Conservation (phyloP, 2,329 filamentous ascomycete species). For the Fusarium azukiicola region DNA sequence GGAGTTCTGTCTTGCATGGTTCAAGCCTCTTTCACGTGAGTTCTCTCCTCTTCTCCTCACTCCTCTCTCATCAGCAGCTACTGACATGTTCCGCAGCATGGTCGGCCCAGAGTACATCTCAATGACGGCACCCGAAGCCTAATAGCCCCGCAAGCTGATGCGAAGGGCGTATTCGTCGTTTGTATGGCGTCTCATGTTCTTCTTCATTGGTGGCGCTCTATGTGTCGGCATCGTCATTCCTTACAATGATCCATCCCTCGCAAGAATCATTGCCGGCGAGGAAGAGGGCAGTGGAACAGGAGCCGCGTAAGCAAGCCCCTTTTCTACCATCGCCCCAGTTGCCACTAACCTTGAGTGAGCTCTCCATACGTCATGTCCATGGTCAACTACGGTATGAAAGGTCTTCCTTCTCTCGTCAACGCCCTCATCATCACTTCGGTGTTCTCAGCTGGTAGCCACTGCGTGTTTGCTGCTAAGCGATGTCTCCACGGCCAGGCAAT, state of each 20-base stretch:
- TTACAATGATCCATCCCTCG: no score
- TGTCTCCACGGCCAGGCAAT: conserved; percentile 71
- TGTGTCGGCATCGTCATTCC: no score
- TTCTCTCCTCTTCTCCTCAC: conserved; percentile 81
- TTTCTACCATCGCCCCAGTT: no score
- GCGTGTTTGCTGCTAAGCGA: conserved; percentile 70
- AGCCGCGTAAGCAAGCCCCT: conserved; percentile 81
- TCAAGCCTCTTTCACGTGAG: conserved; percentile 79
- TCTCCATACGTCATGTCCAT: conserved; percentile 82
- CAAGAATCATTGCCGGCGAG: no score
- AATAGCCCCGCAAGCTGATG: no score
- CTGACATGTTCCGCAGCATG: conserved; percentile 65
- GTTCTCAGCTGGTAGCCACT: conserved; percentile 69
- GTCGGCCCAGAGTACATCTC: no score
- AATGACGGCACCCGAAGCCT: no score
- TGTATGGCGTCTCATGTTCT: no score
- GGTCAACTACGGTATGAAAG: conserved; percentile 72
- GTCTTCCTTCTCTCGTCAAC: conserved; percentile 77
- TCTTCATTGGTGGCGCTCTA: no score
- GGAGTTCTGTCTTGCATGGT: conserved; percentile 85
- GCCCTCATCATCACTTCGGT: conserved; percentile 66
- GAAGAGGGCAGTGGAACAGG: no score
- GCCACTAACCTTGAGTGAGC: conserved; percentile 61
- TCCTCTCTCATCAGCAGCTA: conserved; percentile 81
- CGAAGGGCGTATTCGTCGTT: no score